Conservation (phyloP, 2,329 filamentous ascomycete species). For the Xylariaceae sp. region DNA sequence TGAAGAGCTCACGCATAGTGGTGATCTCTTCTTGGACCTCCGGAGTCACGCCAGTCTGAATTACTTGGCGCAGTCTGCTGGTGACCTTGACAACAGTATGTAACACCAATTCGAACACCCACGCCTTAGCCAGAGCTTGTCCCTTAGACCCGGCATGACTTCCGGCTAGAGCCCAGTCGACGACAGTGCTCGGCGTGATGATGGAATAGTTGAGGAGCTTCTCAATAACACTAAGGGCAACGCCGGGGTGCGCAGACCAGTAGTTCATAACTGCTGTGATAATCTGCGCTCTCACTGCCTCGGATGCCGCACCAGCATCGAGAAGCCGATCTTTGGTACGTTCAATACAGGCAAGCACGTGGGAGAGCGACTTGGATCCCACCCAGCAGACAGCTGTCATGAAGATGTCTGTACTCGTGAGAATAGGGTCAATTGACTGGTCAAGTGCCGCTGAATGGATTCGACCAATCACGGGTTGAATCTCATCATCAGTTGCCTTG, state of each 20-base stretch:
- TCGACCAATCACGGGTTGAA: conserved; percentile 72
- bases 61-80: conserved; percentile 75
- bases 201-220: conserved; percentile 98
- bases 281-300: conserved; percentile 77
- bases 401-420: conserved; percentile 88
- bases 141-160: conserved; percentile 53
- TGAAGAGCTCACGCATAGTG: conserved; percentile 75
- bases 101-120: conserved; percentile 85
- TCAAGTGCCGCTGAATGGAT: conserved; percentile 76
- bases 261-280: conserved; percentile 86
- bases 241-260: conserved; percentile 87
- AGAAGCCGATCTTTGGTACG: conserved; percentile 85
- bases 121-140: conserved; percentile 62
- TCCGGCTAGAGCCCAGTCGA: conserved; percentile 77
- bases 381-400: conserved; percentile 90
- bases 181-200: conserved; percentile 74
- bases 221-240: conserved; percentile 88
- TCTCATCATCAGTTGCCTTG: conserved; percentile 79
- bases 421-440: conserved; percentile 68
- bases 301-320: conserved; percentile 68
- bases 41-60: conserved; percentile 52
- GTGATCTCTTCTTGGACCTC: conserved; percentile 58
- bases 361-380: conserved; percentile 91
- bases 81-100: conserved; percentile 89
- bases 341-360: conserved; percentile 93